Evolutionary conservation across 2,329 filamentous ascomycete species (phyloP).

Genomic region (Bipolaris bicolor): DNA sequence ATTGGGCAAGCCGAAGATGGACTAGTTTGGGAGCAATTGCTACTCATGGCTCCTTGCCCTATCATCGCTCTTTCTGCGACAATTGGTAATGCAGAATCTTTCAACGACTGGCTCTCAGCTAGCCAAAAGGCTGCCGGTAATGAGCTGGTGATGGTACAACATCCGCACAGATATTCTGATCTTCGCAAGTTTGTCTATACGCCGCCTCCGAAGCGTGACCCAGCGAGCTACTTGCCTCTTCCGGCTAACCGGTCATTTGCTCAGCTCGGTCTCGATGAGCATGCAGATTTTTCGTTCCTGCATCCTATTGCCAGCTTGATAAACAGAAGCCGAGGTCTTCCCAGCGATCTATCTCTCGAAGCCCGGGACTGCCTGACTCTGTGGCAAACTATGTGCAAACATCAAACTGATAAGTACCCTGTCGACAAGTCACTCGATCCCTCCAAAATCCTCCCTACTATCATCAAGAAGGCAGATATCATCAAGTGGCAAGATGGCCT

Average conservation of each 20-base stretch:
- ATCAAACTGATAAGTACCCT: constrained; percentile 59
- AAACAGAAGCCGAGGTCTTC: constrained; percentile 66
- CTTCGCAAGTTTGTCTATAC: constrained; percentile 75
- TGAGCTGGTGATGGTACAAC: constrained; percentile 70
- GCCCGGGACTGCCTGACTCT: constrained; percentile 72
- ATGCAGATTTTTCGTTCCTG: constrained; percentile 62
- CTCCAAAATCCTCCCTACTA: constrained; percentile 55
- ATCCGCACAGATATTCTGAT: constrained; percentile 75
- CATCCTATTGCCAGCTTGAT: constrained; percentile 71
- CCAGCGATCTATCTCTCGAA: constrained; percentile 72
- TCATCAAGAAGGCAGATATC: constrained; percentile 70
- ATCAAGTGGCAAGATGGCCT: constrained; percentile 68
- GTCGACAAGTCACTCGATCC: constrained; percentile 61
- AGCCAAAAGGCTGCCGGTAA: constrained; percentile 69
- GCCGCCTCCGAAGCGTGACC: constrained; percentile 49
- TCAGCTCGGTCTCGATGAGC: constrained; percentile 57
- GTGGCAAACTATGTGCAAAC: constrained; percentile 68
- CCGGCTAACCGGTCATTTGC: constrained; percentile 38
- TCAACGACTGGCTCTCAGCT: constrained; percentile 69
- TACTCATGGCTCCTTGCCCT: constrained; percentile 75
- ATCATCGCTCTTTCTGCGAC: constrained; percentile 82
- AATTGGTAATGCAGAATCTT: constrained; percentile 75
- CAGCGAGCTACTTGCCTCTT: constrained; percentile 60
- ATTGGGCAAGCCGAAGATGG: constrained; percentile 80
- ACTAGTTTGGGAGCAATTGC: constrained; percentile 77